Base-by-base conservation (phyloP, 176 grass and related monocot genomes). In the Otatea glauca region DNA sequence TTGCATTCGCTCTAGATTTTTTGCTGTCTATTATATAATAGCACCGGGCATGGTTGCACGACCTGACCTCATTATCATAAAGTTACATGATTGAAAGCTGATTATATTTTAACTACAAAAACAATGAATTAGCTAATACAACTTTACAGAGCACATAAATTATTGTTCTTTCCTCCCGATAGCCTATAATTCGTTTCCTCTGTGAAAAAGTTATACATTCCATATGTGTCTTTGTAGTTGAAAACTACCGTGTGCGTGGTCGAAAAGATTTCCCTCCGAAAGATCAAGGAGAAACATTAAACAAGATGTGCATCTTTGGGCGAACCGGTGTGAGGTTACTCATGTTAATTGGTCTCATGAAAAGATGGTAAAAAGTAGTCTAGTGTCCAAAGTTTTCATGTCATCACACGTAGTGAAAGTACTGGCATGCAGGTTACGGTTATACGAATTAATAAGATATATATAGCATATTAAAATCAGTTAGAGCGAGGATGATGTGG, bases 311-410 rank as follows among this genome's bases (percentile, higher is more conserved):
- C 69, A 87, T 50, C 80, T 83, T 77, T 91, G 53, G 63, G 75
- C 67, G 70, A 80, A 70, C 63, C 13, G 43, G 68, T 77, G 51
- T 55, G 41, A 75, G 85, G 76, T 87, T 91, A 76, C 85, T 75
- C 81, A 75, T 70, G 84, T 84, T 84, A 84, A 87, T 71, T 75
- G 51, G 85, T 68, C 17, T 74, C 75, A 56, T 80, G 75, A 87
- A 91, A 91, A 87, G 75, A 91, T 79, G 75, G 81, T 87, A 80
- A 91, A 86, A 91, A 47, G 89, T 75, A 75, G 84, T 72, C 81
- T 87, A 84, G 80, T 6, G 77, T 87, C 62, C 68, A 87, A 91
- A 87, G 80, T 91, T 78, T 77, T 87, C 72, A 75, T 51, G 68
- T 79, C 80, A 83, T 87, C 78, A 69, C 63, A 84, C 62, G 61